Conservation (phyloP, 169 alveolate genomes). For the Neospora caninum region DNA sequence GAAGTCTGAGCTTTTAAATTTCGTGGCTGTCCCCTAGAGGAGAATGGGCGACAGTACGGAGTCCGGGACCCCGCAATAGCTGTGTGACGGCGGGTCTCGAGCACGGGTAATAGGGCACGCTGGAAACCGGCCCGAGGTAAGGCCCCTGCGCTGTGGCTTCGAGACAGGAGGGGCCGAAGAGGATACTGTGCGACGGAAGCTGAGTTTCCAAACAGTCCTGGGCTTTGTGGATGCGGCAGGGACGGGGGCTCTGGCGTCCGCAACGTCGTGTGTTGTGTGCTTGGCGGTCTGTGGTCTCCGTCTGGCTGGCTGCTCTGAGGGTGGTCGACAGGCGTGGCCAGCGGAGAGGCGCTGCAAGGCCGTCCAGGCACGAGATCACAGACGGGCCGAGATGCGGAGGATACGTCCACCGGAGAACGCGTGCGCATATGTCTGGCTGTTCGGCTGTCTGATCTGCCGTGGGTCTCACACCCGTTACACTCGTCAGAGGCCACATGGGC, state of each 20-base stretch:
- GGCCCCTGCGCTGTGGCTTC: slow-evolving; percentile 29
- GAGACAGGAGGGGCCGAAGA: neutral
- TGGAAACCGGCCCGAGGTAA: neutral
- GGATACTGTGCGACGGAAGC: neutral
- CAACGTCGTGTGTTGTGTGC: neutral
- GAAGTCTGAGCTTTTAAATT: too few species aligned
- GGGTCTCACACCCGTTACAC: neutral
- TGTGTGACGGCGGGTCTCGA: neutral
- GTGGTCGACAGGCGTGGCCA: neutral
- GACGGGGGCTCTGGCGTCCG: neutral
- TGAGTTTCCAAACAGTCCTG: neutral
- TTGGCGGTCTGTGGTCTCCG: neutral
- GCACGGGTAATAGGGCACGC: neutral
- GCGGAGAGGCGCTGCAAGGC: neutral
- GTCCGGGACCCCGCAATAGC: neutral
- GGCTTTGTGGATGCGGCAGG: neutral
- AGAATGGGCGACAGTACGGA: neutral
- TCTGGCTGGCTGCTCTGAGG: neutral
- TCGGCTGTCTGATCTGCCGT: neutral
- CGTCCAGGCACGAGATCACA: neutral
- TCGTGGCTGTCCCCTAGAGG: neutral
- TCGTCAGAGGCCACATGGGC: neutral
- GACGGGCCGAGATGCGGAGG: neutral
- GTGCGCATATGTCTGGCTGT: neutral
- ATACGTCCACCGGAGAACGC: neutral